Base-by-base conservation (phyloP, 2,329 filamentous ascomycete species). In the Botrytis squamosa region DNA sequence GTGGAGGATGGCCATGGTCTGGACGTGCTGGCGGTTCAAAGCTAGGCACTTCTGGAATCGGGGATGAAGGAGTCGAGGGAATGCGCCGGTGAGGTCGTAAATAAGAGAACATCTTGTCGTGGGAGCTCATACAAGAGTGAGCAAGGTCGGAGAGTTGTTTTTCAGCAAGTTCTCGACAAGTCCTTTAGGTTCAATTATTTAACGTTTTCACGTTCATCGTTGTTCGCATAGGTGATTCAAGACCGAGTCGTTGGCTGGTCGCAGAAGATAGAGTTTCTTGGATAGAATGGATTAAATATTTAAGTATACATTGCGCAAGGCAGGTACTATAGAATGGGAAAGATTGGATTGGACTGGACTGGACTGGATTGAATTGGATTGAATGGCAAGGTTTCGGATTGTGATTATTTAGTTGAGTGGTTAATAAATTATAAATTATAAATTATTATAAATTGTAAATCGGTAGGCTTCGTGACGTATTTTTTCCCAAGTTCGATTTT, bases 51-150 rank as follows among this genome's bases (percentile, higher is more conserved):
- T 77, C 78, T 67, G 79, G 62, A 29, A 63, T 77, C 12, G 81
- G 80, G 6, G 81, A 81, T 16, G 80, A 78, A 59, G 80, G 79
- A 44, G 76, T 81, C 57, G 81, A 82, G 18, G 79, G 76, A 49
- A 77, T 80, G 38, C 80, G 80, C 71, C 78, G 78, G 73, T 82
- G 80, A 49, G 81, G 80, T 60, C 80, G 78, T 62, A 82, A 75
- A 76, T 82, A 81, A 29, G 80, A 80, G 75, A 82, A 82, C 81
- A 82, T 82, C 36, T 72, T 71, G 57, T 40, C 33, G 20, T 74
- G 52, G 9, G 66, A 60, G 57, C 66, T 55, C 49, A 55, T 68
- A 22, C 9, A 57, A 68, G 49, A 55, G 57, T 52, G 42, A 55
- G 9, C 22, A 33, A 42, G 36, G 25, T 22, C n/a, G 36, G 12